Conservation (phyloP, 1,139 yeast genomes). For the Hyphopichia fennica region DNA sequence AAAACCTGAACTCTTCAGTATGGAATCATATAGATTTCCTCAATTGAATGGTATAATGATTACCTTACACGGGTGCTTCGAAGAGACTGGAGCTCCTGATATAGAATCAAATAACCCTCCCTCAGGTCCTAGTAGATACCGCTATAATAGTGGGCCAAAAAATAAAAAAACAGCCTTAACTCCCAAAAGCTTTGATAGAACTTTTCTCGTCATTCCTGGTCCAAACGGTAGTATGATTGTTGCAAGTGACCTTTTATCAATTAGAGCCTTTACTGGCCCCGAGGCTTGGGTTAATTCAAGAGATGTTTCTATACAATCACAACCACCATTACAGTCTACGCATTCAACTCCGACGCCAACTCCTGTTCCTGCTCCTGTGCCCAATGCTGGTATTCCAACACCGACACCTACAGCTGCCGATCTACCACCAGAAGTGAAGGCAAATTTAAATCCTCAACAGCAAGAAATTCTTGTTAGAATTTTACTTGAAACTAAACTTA, state of each 20-base stretch:
- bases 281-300: conserved; percentile 53
- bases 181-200: conserved; percentile 82
- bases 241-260: conserved; percentile 76
- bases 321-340: conserved; percentile 6
- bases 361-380: conserved; percentile 9
- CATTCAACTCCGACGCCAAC: conserved; percentile 9
- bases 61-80: conserved; percentile 80
- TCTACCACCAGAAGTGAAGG: conserved; percentile 55
- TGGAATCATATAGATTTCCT: conserved; percentile 76
- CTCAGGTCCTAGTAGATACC: conserved; percentile 27
- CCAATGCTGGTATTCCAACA: conserved; percentile 11
- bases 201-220: conserved; percentile 76
- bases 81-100: conserved; percentile 61
- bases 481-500: conserved; percentile 72
- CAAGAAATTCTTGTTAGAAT: conserved; percentile 66
- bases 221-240: conserved; percentile 70
- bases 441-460: conserved; percentile 55
- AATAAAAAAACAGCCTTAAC: conserved; percentile 46
- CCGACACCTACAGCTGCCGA: conserved; percentile 19
- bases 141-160: conserved; percentile 27
- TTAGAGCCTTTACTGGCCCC: conserved; percentile 61
- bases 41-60: conserved; percentile 76
- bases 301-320: conserved; percentile 6
- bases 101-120: conserved; percentile 15
- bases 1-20: conserved; percentile 65